phyloP scores from a whole-genome alignment of 2,329 filamentous ascomycete genomes.

The Claviceps spartinae region DNA sequence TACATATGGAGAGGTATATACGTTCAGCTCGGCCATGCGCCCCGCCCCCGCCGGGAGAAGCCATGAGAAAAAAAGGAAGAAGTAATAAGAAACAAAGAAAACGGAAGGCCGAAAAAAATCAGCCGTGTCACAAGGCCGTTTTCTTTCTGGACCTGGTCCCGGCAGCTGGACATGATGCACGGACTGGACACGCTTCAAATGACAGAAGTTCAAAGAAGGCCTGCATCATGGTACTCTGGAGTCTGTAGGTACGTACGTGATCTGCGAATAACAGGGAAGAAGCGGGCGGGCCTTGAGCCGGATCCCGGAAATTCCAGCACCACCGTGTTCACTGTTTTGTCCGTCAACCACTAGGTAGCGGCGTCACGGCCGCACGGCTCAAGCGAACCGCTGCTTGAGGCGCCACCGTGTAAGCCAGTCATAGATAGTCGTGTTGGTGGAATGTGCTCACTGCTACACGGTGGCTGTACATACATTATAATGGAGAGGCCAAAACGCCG shows the following conservation, averaged over 20 bases:
- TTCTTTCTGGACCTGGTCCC: neutral
- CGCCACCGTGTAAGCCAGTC: conserved; percentile 2
- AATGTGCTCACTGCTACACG: no score
- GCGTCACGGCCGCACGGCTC: conserved; percentile 3
- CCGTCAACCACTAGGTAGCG: neutral
- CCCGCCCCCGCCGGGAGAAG: neutral
- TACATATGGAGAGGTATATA: no score
- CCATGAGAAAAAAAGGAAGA: neutral
- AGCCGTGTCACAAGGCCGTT: neutral
- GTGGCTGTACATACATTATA: neutral
- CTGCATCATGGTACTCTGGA: conserved; percentile 4
- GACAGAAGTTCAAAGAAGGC: conserved; percentile 3
- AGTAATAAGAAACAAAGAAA: neutral
- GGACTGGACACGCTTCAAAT: conserved; percentile 5
- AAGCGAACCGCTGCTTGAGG: no score
- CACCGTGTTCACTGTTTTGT: neutral
- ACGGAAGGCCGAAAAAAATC: neutral
- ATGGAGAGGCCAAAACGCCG: neutral
- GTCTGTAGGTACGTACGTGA: conserved; percentile 4
- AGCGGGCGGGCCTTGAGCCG: conserved; percentile 5
- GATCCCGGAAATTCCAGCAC: conserved; percentile 6
- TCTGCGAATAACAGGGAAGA: conserved; percentile 1
- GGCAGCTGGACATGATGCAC: neutral
- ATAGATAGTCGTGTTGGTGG: neutral
- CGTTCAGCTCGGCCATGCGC: neutral